Evolutionary conservation across 768 basidiomycete genomes (phyloP), one percentile per base, ranked within the genome.

Genomic region (Pleurotus tuber-regium): DNA sequence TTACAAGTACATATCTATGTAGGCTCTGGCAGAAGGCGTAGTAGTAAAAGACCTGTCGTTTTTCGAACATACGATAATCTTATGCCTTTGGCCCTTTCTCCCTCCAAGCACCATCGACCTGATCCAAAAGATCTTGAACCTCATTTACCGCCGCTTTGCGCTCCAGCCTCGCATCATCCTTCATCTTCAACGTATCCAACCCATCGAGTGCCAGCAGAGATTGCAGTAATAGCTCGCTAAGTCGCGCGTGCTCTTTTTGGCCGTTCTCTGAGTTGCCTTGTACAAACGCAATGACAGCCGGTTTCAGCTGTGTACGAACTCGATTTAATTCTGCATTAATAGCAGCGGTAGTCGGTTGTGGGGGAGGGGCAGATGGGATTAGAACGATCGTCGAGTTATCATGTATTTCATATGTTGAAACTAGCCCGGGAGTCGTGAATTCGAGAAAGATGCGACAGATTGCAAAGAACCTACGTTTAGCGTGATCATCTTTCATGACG

Each of bases 181-280:
- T 72, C 36, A 35, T 41, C 10, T 51, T 50, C 39, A 91, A 87
- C 16, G 92, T 76, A 33, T 73, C 70, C 60, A 97, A 76, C 43
- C 87, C 89, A 60, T 98, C 96, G 28, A 98, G 72, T 43, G 89
- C 82, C 16, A 98, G 77, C 23, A 98, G 74, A n/a, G 84, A 78
- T 64, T 97, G 94, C 21, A 97, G 76, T 21, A 98, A 76, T 51
- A 91, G 68, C 68, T 98, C 96, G 21, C 80, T 83, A 46, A 98
- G 70, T 14, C 89, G 73, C n/a, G 65, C 53, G 52, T 75, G 75
- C 52, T 79, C 77, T 52, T 70, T 73, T 10, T 66, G 58, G 11
- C 63, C 47, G 11, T 56, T 51, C 11, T 64, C 54, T 58, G 43
- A 47, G 60, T 44, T 60, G 59, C 52, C 43, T 59, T 53, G 49